Conservation (phyloP, 2,329 filamentous ascomycete species). For the Fusarium torreyae region DNA sequence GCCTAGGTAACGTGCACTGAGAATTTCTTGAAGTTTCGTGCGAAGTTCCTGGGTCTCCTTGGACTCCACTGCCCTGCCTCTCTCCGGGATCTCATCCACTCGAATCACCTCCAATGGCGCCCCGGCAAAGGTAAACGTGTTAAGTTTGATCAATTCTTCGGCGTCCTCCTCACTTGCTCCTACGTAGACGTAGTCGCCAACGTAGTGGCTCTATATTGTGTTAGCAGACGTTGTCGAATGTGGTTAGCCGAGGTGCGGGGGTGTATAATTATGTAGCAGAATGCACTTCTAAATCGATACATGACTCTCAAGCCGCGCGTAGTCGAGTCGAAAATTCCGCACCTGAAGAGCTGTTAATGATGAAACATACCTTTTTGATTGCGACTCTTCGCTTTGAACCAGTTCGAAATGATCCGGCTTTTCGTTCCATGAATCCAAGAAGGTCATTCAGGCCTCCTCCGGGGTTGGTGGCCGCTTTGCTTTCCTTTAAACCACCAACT, state of each 20-base stretch:
- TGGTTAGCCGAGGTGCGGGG: conserved; percentile 41
- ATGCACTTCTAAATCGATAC: conserved; percentile 38
- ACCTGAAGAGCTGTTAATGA: conserved; percentile 54
- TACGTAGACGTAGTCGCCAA: conserved; percentile 79
- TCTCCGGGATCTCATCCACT: conserved; percentile 58
- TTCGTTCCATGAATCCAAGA: conserved; percentile 79
- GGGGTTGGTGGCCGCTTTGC: conserved; percentile 76
- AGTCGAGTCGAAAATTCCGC: conserved; percentile 41
- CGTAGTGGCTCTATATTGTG: conserved; percentile 77
- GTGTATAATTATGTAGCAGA: conserved; percentile 40
- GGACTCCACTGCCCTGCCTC: conserved; percentile 62
- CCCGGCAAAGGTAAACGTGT: conserved; percentile 79
- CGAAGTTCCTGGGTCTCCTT: conserved; percentile 73
- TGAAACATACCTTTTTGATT: conserved; percentile 82
- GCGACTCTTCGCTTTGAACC: conserved; percentile 67
- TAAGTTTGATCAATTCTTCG: conserved; percentile 75
- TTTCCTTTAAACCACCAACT: conserved; percentile 75
- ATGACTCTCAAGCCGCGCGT: conserved; percentile 41
- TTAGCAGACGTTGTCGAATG: conserved; percentile 71
- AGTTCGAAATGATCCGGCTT: conserved; percentile 70
- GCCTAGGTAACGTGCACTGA: conserved; percentile 81
- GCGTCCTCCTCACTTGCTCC: conserved; percentile 76
- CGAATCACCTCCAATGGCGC: conserved; percentile 70
- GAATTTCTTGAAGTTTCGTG: conserved; percentile 77
- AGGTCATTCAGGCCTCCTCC: conserved; percentile 78